A percentile compares a stretch with the other conserved stretches of the same genome.
Conservation (phyloP, 441 rosid species). For the Euphorbia celastroides region DNA sequence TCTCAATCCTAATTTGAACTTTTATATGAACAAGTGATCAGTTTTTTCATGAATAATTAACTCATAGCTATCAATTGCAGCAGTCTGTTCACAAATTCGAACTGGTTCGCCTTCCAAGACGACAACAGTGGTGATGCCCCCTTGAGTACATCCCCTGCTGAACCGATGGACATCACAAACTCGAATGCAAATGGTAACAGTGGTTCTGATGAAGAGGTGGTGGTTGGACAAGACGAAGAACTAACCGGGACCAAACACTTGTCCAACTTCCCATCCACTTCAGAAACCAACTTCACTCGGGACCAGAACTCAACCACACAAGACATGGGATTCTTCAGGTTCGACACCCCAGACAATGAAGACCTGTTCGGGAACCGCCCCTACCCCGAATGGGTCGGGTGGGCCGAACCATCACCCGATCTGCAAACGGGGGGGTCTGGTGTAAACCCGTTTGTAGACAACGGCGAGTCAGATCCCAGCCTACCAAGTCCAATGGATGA, state of each 20-base stretch:
- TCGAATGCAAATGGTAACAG: slow-evolving; percentile 62
- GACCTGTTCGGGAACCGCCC: slow-evolving; percentile 53
- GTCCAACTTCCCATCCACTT: slow-evolving; percentile 49
- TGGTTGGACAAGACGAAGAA: slow-evolving; percentile 88
- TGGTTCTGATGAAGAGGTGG: slow-evolving; percentile 89
- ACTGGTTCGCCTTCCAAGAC: slow-evolving; percentile 98
- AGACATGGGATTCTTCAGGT: slow-evolving; percentile 45
- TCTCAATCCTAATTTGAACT: not conserved
- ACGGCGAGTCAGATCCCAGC: slow-evolving; percentile 34
- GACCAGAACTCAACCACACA: slow-evolving; percentile 29
- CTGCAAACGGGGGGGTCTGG: slow-evolving; percentile 52
- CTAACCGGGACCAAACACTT: slow-evolving; percentile 53
- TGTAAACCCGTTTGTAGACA: slow-evolving; percentile 60
- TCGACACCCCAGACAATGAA: slow-evolving; percentile 48
- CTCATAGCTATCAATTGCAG: slow-evolving; percentile 31
- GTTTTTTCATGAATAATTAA: not conserved
- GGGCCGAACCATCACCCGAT: slow-evolving; percentile 54
- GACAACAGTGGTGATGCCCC: slow-evolving; percentile 52
- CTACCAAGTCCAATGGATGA: slow-evolving; percentile 28
- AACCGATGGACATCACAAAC: slow-evolving; percentile 64
- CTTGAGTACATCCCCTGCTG: slow-evolving; percentile 43
- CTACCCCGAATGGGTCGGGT: slow-evolving; percentile 82
- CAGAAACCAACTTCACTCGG: slow-evolving; percentile 32
- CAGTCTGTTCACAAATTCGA: slow-evolving; percentile 86
- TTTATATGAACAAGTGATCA: not conserved